A percentile compares a stretch with the other conserved stretches of the same genome.
Conservation (phyloP, 805 yeast species). For the Groenewaldozyma tartarivorans region DNA sequence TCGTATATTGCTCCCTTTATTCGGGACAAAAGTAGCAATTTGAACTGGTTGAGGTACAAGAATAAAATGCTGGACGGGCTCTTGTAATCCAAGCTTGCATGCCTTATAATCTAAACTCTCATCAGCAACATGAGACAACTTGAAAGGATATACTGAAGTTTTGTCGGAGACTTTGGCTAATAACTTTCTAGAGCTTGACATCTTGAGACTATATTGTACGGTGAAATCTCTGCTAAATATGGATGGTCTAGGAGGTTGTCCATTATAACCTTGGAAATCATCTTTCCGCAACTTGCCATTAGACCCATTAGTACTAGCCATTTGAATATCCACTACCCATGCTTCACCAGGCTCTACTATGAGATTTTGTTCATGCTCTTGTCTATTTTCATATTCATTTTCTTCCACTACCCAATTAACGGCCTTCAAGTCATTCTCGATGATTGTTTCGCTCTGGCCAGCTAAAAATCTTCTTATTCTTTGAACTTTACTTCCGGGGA, state of each 20-base stretch:
- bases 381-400: conserved; percentile 11
- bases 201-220: conserved; percentile 64
- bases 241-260: conserved; percentile 30
- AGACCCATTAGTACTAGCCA: conserved; percentile 45
- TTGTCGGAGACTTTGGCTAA: conserved; percentile 61
- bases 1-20: conserved; percentile 16
- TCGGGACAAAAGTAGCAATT: conserved; percentile 42
- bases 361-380: conserved; percentile 9
- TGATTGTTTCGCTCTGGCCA: conserved; percentile 92
- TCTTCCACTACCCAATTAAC: conserved; percentile 37
- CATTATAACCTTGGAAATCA: conserved; percentile 22
- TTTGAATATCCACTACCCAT: conserved; percentile 70
- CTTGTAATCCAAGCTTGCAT: conserved; percentile 67
- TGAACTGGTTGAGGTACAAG: conserved; percentile 65
- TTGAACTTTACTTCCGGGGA: conserved; percentile 89
- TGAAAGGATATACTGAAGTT: conserved; percentile 86
- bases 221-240: conserved; percentile 80
- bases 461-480: conserved; percentile 87
- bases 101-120: conserved; percentile 49
- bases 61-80: conserved; percentile 70
- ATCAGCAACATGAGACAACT: conserved; percentile 58
- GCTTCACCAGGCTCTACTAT: conserved; percentile 73
- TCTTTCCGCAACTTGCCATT: conserved; percentile 31
- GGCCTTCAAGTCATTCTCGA: conserved; percentile 88
- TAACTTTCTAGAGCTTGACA: conserved; percentile 63